Percentiles rank a stretch among this genome's conserved stretches.
phyloP scores from a whole-genome alignment of 495 filamentous ascomycete genomes.

The Hypoxylon perforatum region DNA sequence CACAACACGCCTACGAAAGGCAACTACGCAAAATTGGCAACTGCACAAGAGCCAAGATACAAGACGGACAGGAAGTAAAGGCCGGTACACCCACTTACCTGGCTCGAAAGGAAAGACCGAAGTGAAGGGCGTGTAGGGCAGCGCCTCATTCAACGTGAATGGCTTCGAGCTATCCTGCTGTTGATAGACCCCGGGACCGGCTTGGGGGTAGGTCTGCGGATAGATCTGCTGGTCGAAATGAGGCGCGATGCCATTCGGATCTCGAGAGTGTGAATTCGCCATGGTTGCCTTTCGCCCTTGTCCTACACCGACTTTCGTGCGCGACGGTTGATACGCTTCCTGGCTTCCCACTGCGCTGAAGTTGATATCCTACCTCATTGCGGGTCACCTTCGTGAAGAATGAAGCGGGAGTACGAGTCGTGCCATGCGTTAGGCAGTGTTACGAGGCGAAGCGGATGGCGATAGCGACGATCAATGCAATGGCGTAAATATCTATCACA shows the following conservation, averaged over 20 bases:
- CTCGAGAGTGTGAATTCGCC: constrained; percentile 47
- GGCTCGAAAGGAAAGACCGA: constrained; percentile 88
- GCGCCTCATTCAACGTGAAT: constrained; percentile 78
- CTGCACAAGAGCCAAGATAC: background rate
- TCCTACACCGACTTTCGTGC: constrained; percentile 32
- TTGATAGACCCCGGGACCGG: constrained; percentile 14
- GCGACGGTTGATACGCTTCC: constrained; percentile 10
- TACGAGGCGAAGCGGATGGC: background rate
- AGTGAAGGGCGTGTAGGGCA: constrained; percentile 91
- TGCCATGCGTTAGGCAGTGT: constrained; percentile 27
- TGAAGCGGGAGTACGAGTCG: constrained; percentile 10
- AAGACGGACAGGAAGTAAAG: constrained; percentile 39
- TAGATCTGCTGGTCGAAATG: constrained; percentile 36
- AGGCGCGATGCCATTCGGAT: constrained; percentile 42
- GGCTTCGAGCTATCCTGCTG: constrained; percentile 45
- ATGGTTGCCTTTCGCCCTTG: constrained; percentile 35
- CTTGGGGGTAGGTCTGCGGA: constrained; percentile 20
- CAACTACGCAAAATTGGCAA: background rate
- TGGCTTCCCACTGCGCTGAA: constrained; percentile 22
- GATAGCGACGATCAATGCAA: background rate
- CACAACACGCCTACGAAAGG: constrained; percentile 4
- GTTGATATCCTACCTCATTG: constrained; percentile 32
- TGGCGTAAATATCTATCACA: background rate
- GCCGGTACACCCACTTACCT: constrained; percentile 66
- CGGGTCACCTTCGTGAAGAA: constrained; percentile 21